Evolutionary conservation across 108 stramenopile genomes (phyloP).

Genomic region (Cyclotella sp.): DNA sequence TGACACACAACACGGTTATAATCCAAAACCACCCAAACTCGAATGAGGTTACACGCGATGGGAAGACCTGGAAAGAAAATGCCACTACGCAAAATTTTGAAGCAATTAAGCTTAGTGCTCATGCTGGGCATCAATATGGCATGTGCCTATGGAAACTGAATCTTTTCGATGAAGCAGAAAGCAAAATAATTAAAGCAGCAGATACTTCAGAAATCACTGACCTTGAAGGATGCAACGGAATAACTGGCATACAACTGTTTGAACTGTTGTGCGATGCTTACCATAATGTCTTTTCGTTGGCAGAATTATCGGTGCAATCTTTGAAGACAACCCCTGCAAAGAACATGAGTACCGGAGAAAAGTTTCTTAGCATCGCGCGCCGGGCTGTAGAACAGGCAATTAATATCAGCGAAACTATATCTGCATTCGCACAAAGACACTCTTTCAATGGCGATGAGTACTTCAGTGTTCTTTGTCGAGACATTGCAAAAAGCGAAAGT

Average conservation of each 20-base stretch:
- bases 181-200: slow-evolving; percentile 19
- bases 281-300: slow-evolving; percentile 28
- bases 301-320: slow-evolving; percentile 22
- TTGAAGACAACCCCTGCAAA: slow-evolving; percentile 22
- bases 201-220: slow-evolving; percentile 21
- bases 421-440: slow-evolving; percentile 13
- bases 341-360: slow-evolving; percentile 23
- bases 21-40: slow-evolving; percentile 23
- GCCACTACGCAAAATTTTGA: slow-evolving; percentile 36
- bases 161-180: slow-evolving; percentile 25
- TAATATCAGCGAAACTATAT: slow-evolving; percentile 23
- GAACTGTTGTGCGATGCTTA: slow-evolving; percentile 28
- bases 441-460: slow-evolving; percentile 19
- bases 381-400: slow-evolving; percentile 26
- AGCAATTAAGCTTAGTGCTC: slow-evolving; percentile 26
- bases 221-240: slow-evolving; percentile 16
- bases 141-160: slow-evolving; percentile 34
- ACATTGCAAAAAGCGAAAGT: slow-evolving; percentile 10
- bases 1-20: slow-evolving; percentile 23
- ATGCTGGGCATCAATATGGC: slow-evolving; percentile 16
- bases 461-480: neutral
- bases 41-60: slow-evolving; percentile 5
- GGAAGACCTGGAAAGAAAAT: slow-evolving; percentile 23
- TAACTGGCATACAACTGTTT: slow-evolving; percentile 7
- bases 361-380: slow-evolving; percentile 19